Percentiles rank a stretch among this genome's conserved stretches.
Conservation (phyloP, 1,284 basidiomycete genomes). For the Trametes polyzona region DNA sequence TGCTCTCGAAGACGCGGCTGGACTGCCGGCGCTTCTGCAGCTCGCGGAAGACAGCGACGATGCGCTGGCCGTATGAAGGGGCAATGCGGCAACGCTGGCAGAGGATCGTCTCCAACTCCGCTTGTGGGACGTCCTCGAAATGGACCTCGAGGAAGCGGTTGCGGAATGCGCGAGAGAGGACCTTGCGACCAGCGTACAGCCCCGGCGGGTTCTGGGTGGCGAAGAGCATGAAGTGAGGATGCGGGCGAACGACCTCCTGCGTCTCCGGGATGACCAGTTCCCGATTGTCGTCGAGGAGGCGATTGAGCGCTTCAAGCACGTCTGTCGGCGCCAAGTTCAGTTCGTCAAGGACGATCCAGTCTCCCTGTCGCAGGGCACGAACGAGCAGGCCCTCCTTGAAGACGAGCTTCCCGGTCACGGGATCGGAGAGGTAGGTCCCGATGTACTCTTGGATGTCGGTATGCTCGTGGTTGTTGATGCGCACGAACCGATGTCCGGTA, state of each 20-base stretch:
- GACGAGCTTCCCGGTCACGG: slow-evolving; percentile 87
- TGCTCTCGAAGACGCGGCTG: slow-evolving; percentile 95
- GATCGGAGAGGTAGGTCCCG: slow-evolving; percentile 95
- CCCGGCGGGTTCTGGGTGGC: slow-evolving; percentile 99
- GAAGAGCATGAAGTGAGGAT: slow-evolving; percentile 97
- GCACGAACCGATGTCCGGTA: slow-evolving; percentile 95
- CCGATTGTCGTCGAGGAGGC: slow-evolving; percentile 96
- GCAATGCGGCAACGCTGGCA: slow-evolving; percentile 90
- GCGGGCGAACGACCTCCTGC: slow-evolving; percentile 91
- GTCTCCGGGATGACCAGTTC: slow-evolving; percentile 97
- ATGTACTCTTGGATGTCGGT: slow-evolving; percentile 99
- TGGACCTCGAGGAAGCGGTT: slow-evolving; percentile 99
- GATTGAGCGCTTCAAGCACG: slow-evolving; percentile 96
- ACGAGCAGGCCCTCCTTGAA: slow-evolving; percentile 96
- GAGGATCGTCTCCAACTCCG: slow-evolving; percentile 92
- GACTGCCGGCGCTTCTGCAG: slow-evolving; percentile 92
- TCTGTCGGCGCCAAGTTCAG: slow-evolving; percentile 98
- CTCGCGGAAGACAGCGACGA: slow-evolving; percentile 93
- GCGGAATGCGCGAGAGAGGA: slow-evolving; percentile 94
- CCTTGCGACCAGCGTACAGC: slow-evolving; percentile 95
- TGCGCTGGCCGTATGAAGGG: slow-evolving; percentile 89
- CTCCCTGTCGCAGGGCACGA: slow-evolving; percentile 87
- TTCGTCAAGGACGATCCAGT: slow-evolving; percentile 99
- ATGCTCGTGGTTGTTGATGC: slow-evolving; percentile 99
- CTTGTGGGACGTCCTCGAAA: slow-evolving; percentile 96